phyloP scores from a whole-genome alignment of 345 rosid species.

The Schrenkiella parvula region DNA sequence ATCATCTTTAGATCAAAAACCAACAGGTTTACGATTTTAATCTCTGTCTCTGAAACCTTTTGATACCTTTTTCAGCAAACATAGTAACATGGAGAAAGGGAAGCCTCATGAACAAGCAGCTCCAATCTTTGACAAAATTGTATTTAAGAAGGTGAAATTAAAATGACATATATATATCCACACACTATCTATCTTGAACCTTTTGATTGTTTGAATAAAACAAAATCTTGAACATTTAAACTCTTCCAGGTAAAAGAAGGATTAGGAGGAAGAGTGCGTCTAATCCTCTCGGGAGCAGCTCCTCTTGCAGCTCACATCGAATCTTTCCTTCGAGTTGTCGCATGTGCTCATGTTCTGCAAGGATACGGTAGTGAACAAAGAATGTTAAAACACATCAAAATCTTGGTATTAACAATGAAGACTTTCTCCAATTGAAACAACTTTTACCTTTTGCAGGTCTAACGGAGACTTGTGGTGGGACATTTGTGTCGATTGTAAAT shows the following conservation, averaged over 20 bases:
- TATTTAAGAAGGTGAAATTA: slow-evolving; percentile 66
- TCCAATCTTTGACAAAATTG: slow-evolving; percentile 80
- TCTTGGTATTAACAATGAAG: neutral
- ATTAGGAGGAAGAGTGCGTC: slow-evolving; percentile 86
- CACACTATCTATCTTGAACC: neutral
- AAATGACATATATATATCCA: neutral
- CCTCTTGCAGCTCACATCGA: slow-evolving; percentile 88
- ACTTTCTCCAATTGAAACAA: neutral
- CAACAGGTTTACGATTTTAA: neutral
- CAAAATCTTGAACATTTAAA: neutral
- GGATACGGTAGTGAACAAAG: slow-evolving; percentile 73
- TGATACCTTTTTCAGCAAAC: slow-evolving; percentile 50
- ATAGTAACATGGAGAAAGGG: slow-evolving; percentile 61
- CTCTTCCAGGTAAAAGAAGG: slow-evolving; percentile 76
- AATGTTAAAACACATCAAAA: neutral
- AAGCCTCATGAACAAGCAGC: slow-evolving; percentile 61
- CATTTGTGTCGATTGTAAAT: slow-evolving; percentile 87
- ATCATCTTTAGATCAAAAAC: neutral
- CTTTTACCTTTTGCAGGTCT: slow-evolving; percentile 48
- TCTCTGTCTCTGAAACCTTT: neutral
- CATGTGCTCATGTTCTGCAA: slow-evolving; percentile 94
- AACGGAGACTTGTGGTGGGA: slow-evolving; percentile 94
- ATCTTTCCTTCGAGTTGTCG: slow-evolving; percentile 84
- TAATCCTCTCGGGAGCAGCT: slow-evolving; percentile 93
- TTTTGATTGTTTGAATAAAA: neutral